A percentile compares a stretch with the other conserved stretches of the same genome.
Evolutionary conservation across 1,139 yeast genomes (phyloP).

Genomic region (Debaryomyces sp.): DNA sequence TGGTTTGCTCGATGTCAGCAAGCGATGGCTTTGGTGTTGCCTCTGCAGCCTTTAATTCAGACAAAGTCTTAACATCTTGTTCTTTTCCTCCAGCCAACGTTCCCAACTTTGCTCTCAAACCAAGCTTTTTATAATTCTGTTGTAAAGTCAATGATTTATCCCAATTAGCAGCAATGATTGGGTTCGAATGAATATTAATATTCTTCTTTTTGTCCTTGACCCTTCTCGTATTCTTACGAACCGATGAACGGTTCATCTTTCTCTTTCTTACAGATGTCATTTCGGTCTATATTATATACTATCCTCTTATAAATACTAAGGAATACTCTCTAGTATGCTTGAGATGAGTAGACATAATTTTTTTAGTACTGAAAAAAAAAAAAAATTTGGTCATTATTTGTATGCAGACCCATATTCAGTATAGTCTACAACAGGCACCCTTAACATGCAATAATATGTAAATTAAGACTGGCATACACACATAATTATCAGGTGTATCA

Average conservation of each 20-base stretch:
- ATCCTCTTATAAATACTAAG: not conserved
- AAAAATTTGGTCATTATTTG: not conserved
- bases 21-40: constrained; percentile 31
- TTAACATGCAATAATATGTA: not conserved
- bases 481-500: not conserved
- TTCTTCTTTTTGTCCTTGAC: constrained; percentile 69
- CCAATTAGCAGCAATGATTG: constrained; percentile 90
- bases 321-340: not conserved
- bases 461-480: not conserved
- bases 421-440: not conserved
- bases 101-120: constrained; percentile 69
- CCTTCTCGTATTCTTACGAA: constrained; percentile 68
- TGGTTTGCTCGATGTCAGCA: constrained; percentile 43
- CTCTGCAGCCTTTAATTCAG: constrained; percentile 30
- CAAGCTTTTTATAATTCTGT: constrained; percentile 81
- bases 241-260: constrained; percentile 76
- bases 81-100: constrained; percentile 71
- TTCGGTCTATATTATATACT: constrained; percentile 11
- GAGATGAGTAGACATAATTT: constrained; percentile 4
- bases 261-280: constrained; percentile 88
- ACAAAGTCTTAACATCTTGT: constrained; percentile 45
- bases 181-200: constrained; percentile 66
- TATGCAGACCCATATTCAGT: not conserved
- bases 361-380: not conserved
- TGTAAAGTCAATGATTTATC: constrained; percentile 77